Evolutionary conservation across 306 rosid species (phyloP), one percentile per base, ranked within the genome.

Genomic region (Inga laurina): DNA sequence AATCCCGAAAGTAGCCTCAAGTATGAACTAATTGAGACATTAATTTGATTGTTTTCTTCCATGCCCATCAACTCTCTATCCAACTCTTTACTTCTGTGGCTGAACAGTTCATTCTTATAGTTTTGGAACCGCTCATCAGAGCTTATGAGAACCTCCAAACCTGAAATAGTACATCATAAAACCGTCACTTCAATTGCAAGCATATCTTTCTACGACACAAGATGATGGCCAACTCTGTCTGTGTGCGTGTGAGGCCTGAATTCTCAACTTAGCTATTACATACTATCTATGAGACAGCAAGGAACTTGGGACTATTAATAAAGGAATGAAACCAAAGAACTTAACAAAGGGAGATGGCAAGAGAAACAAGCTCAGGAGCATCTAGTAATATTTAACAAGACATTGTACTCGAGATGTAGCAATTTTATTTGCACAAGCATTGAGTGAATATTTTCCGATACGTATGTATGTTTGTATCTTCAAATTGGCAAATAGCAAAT

Each of bases 11-110:
- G 83, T 22, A 93, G 79, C 82, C 84, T 90, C 56, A 93, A 86
- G 83, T 85, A 96, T 0, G 96, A 90, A 85, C 86, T 78, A 68
- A 96, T 90, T 37, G 91, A 82, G 8, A 82, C 85, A 46, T 92
- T 87, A 56, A 92, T 90, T 1, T 84, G 85, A 71, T 87, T 92
- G 79, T 96, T 96, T 51, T 90, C 91, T 71, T 91, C 94, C 64
- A 79, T 72, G 8, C 85, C 82, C 94, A 91, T 80, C 89, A 91
- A 87, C 82, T 94, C 97, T 83, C 99, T 92, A 43, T 91, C 94
- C 90, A 89, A 75, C 43, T 96, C 99, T 75, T 76, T 94, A 72
- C 92, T 86, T 70, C 79, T 83, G 73, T 82, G 85, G 77, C 93
- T 89, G 67, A 96, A 96, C 86, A 96, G 90, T 80, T 87, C 92